Percentiles rank a stretch among this genome's conserved stretches.
These are phyloP conservation scores for Daldinia decipiens DNA, from an alignment of 495 filamentous ascomycete species.

Conservation along the genomic window DNA sequence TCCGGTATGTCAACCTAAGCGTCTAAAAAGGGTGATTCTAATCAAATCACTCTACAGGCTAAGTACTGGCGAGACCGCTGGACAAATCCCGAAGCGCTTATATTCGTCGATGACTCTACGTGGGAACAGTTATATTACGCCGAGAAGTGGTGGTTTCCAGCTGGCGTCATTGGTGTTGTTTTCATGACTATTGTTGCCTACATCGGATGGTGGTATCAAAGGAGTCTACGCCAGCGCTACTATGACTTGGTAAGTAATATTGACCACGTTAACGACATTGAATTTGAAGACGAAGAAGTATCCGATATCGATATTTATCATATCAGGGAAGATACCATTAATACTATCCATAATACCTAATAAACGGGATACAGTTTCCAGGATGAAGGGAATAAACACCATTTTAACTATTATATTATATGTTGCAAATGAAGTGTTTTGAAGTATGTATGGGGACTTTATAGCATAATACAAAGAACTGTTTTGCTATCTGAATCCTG, in stretches of 20 bases:
- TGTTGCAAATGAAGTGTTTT: too few species aligned
- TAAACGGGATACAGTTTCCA: too few species aligned
- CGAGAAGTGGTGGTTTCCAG: constrained; percentile 21
- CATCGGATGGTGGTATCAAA: constrained; percentile 49
- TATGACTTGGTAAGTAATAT: constrained; percentile 9
- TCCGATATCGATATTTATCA: not conserved
- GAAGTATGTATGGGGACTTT: too few species aligned
- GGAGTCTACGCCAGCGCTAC: constrained; percentile 28
- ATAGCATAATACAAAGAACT: too few species aligned
- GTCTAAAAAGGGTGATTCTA: not conserved
- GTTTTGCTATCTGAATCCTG: too few species aligned
- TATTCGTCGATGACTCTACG: constrained; percentile 20
- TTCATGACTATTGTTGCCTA: constrained; percentile 43
- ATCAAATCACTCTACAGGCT: not conserved
- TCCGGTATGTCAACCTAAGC: not conserved
- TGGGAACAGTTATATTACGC: constrained; percentile 19
- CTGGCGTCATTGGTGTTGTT: constrained; percentile 36
- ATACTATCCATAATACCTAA: too few species aligned
- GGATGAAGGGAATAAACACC: too few species aligned
- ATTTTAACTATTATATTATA: too few species aligned
- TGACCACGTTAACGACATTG: constrained; percentile 1
- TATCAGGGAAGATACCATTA: not conserved
- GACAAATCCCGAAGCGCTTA: constrained; percentile 14
- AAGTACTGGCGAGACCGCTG: constrained; percentile 13
- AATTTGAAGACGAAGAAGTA: not conserved